Evolutionary conservation across 164 flowering plant genomes (phyloP).

Genomic region (Berberis thunbergii): DNA sequence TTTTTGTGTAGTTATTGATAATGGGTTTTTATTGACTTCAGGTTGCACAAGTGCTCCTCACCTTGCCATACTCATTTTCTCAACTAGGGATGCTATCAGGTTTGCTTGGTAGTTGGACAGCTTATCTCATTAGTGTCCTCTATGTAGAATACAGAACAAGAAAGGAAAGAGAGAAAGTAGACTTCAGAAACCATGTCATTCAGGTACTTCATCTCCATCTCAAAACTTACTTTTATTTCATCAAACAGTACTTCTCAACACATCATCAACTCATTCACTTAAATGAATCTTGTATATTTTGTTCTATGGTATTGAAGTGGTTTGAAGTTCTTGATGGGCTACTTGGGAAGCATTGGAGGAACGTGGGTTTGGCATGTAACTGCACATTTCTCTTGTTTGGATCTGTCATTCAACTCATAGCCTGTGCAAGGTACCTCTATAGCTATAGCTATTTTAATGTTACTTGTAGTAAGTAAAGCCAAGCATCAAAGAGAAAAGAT

Average conservation of each 20-base stretch:
- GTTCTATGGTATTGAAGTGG: constrained; percentile 46
- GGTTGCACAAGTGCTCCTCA: constrained; percentile 93
- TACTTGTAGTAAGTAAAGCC: background rate
- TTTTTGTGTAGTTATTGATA: background rate
- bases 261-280: no score
- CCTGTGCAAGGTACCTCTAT: constrained; percentile 80
- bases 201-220: constrained; percentile 39
- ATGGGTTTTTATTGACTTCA: constrained; percentile 20
- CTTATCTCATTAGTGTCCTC: constrained; percentile 77
- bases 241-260: background rate
- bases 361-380: constrained; percentile 92
- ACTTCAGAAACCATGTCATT: constrained; percentile 87
- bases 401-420: constrained; percentile 99
- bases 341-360: constrained; percentile 96
- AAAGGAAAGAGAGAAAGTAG: constrained; percentile 75
- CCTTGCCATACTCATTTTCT: constrained; percentile 88
- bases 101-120: constrained; percentile 83
- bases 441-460: constrained; percentile 1
- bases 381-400: constrained; percentile 99
- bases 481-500: no score
- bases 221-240: background rate
- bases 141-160: constrained; percentile 81
- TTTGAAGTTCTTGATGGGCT: constrained; percentile 98
- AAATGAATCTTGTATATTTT: background rate
- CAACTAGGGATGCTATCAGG: constrained; percentile 93